Evolutionary conservation across 352 stramenopile species (phyloP), one percentile per base, ranked within the genome.

Genomic region (Hyaloperonospora brassicae): DNA sequence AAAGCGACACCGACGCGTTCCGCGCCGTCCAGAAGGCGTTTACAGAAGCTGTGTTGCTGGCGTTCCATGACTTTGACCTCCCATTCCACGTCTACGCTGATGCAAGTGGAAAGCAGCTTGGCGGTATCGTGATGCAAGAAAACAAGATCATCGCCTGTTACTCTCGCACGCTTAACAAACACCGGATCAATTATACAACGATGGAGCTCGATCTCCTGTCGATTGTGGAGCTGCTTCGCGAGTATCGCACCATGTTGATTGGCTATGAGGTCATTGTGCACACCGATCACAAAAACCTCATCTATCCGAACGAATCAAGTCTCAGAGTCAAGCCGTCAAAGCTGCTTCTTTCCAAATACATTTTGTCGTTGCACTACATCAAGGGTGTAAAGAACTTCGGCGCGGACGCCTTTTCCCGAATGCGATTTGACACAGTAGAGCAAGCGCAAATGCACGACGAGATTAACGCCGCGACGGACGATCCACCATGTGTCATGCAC

Each of bases 241-340:
- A 47, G 11, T 58, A 58, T 6, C 49, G 47, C 25, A 56, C 50
- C 13, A 56, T 49, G 39, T 40, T 49, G 0, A 25, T 56, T 12
- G 39, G 39, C 1, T 56, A 49, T 22, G 14, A 24, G 2, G 27
- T 49, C 2, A 13, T 47, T 2, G 13, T 56, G 0, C 13, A 49
- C 41, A 56, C 40, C 0, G 50, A 43, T 12, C 50, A 49, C 40
- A 49, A 56, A 13, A 56, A 49, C 23, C 17, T 49, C 12, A 35
- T 49, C 22, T 56, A 31, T 41, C 40, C 27, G 0, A 49, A n/a
- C 8, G 40, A 49, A 40, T 34, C 7, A 0, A 35, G 1, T 4
- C 41, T 56, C 5, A 6, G 30, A 1, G 24, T 49, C 5, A 56
- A 56, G 21, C 39, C n/a, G 0, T 56, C 25, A 40, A 56, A 48